These are phyloP conservation scores for Aspergillus fumigatiaffinis DNA, from an alignment of 2,329 filamentous ascomycete genomes.

Conservation along the genomic window DNA sequence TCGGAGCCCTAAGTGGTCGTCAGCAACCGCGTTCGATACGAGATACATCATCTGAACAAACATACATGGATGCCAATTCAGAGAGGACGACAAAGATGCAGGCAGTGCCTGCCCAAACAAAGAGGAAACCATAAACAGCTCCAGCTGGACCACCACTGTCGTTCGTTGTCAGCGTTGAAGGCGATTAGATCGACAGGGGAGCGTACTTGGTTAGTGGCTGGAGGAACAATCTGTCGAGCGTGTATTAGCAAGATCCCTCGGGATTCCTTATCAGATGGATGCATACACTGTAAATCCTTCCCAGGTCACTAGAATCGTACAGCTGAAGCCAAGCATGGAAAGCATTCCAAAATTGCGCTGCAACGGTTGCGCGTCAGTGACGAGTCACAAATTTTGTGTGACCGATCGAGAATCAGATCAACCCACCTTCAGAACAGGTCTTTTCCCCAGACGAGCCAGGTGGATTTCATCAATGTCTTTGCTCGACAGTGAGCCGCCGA, in stretches of 20 bases:
- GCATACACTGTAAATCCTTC: conserved; percentile 16
- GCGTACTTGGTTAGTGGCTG: conserved; percentile 9
- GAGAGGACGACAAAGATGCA: conserved; percentile 24
- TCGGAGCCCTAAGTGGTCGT: conserved; percentile 25
- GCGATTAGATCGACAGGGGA: not conserved
- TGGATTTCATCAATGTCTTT: conserved; percentile 38
- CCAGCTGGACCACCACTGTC: conserved; percentile 31
- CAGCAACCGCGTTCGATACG: not conserved
- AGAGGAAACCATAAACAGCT: conserved; percentile 29
- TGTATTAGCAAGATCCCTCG: not conserved
- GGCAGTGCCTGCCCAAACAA: conserved; percentile 29
- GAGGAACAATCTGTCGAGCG: conserved; percentile 2
- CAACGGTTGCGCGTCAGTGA: not conserved
- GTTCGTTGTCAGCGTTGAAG: not conserved
- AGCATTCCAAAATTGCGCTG: conserved; percentile 20
- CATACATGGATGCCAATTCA: conserved; percentile 32
- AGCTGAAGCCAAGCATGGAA: conserved; percentile 19
- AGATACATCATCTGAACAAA: not conserved
- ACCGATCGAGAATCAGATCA: not conserved
- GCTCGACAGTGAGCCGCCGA: conserved; percentile 10
- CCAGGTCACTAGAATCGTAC: conserved; percentile 20
- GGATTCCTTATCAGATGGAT: not conserved
- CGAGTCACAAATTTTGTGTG: not conserved
- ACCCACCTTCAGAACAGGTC: conserved; percentile 44
- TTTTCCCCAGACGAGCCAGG: conserved; percentile 50